A percentile compares a stretch with the other conserved stretches of the same genome.
Evolutionary conservation across 2,329 filamentous ascomycete species (phyloP).

Genomic region (Parascedosporium putredinis): DNA sequence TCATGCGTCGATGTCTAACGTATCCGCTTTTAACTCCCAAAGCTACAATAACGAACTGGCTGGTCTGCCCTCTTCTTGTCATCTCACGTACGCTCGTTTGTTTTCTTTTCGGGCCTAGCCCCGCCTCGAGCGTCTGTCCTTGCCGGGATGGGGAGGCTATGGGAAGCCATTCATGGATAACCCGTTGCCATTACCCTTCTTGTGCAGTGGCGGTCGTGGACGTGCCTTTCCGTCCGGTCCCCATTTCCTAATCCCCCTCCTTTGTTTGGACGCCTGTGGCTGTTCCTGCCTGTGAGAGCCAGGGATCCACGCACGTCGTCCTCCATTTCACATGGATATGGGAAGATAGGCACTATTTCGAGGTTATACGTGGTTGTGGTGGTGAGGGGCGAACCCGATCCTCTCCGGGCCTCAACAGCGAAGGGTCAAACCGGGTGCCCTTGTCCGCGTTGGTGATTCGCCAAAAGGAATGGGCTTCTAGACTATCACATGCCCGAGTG

Average conservation of each 20-base stretch:
- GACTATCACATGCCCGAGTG: neutral
- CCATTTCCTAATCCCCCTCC: too few relatives aligned
- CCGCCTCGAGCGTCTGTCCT: neutral
- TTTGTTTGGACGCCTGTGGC: too few relatives aligned
- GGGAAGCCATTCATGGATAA: neutral
- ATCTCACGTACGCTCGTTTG: neutral
- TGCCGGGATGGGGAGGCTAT: neutral
- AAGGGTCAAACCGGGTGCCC: neutral
- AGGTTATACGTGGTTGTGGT: neutral
- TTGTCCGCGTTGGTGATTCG: neutral
- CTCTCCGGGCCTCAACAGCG: neutral
- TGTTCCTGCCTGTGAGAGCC: neutral
- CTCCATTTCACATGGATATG: neutral
- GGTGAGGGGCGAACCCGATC: neutral
- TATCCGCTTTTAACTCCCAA: neutral
- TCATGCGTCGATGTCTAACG: slow-evolving; percentile 1
- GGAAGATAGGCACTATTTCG: neutral
- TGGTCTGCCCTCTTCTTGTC: neutral
- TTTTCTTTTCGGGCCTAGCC: too few relatives aligned
- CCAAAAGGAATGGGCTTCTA: neutral
- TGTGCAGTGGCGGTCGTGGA: too few relatives aligned
- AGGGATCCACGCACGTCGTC: neutral
- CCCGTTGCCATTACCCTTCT: neutral
- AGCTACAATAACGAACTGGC: neutral
- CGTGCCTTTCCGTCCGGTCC: neutral